A percentile compares a stretch with the other conserved stretches of the same genome.
phyloP scores from a whole-genome alignment of 2,329 filamentous ascomycete species.

The Conoideocrella luteorostrata region DNA sequence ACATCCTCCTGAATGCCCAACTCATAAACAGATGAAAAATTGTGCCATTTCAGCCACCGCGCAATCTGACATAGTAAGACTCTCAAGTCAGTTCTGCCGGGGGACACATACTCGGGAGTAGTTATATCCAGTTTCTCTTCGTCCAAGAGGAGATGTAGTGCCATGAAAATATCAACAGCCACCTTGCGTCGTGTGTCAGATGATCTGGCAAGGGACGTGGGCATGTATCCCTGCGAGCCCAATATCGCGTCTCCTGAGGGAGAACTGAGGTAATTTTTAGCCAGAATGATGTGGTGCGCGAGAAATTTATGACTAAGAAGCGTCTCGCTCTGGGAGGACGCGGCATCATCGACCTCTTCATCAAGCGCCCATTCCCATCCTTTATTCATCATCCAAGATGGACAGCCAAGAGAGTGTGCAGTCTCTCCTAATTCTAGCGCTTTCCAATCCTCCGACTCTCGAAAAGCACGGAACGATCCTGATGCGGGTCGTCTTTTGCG shows the following conservation, averaged over 20 bases:
- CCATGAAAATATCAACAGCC: conserved; percentile 63
- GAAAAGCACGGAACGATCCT: conserved; percentile 28
- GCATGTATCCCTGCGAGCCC: conserved; percentile 54
- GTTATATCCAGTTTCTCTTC: conserved; percentile 75
- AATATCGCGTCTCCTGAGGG: conserved; percentile 49
- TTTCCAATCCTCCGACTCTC: conserved; percentile 39
- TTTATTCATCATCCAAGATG: conserved; percentile 53
- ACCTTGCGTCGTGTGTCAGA: conserved; percentile 53
- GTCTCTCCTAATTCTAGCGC: conserved; percentile 40
- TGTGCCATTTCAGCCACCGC: conserved; percentile 69
- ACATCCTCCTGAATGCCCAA: conserved; percentile 46
- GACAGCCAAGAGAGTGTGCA: conserved; percentile 41
- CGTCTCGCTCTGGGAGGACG: conserved; percentile 20
- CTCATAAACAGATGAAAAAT: conserved; percentile 43
- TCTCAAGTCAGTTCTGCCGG: conserved; percentile 49
- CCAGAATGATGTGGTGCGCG: conserved; percentile 47
- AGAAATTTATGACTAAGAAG: conserved; percentile 35
- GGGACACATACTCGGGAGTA: conserved; percentile 36
- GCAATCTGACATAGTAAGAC: conserved; percentile 75
- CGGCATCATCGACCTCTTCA: conserved; percentile 33
- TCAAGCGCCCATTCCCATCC: conserved; percentile 70
- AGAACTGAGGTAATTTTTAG: conserved; percentile 60
- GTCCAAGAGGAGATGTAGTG: conserved; percentile 80
- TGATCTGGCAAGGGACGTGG: conserved; percentile 49
- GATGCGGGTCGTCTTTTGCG: conserved; percentile 27